Percentiles rank a stretch among this genome's conserved stretches.
Conservation (phyloP, 441 rosid species). For the Eutrema salsugineum region DNA sequence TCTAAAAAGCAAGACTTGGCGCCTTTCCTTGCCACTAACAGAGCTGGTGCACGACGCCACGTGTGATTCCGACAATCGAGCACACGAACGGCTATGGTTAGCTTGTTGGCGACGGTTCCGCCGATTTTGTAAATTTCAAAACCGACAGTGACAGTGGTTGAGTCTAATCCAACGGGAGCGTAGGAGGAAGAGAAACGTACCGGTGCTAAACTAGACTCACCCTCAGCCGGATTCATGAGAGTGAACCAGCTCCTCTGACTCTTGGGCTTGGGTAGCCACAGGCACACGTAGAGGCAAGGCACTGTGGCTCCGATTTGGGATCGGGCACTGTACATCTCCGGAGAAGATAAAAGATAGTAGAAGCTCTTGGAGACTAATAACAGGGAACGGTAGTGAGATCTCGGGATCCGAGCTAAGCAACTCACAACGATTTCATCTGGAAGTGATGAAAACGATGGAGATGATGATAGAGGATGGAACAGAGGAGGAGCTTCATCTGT, state of each 20-base stretch:
- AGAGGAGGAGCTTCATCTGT: no score
- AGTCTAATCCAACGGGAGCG: no score
- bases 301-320: neutral
- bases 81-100: neutral
- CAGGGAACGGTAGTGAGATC: neutral
- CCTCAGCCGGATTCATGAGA: no score
- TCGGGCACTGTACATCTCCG: neutral
- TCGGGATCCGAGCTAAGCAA: neutral
- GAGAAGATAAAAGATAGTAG: neutral
- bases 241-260: no score
- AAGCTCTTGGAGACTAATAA: neutral
- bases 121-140: no score
- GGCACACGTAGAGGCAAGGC: neutral
- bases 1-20: neutral
- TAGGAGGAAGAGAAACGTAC: no score
- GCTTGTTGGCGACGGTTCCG: no score
- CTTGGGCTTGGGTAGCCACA: neutral
- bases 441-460: neutral
- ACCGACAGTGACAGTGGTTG: no score
- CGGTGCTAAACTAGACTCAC: no score
- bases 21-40: neutral
- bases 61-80: slow-evolving; percentile 2
- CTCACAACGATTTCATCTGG: neutral
- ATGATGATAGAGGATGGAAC: neutral
- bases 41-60: neutral